A percentile compares a stretch with the other conserved stretches of the same genome.
phyloP scores from a whole-genome alignment of 139 green algal species.

The Chlorella sp. region DNA sequence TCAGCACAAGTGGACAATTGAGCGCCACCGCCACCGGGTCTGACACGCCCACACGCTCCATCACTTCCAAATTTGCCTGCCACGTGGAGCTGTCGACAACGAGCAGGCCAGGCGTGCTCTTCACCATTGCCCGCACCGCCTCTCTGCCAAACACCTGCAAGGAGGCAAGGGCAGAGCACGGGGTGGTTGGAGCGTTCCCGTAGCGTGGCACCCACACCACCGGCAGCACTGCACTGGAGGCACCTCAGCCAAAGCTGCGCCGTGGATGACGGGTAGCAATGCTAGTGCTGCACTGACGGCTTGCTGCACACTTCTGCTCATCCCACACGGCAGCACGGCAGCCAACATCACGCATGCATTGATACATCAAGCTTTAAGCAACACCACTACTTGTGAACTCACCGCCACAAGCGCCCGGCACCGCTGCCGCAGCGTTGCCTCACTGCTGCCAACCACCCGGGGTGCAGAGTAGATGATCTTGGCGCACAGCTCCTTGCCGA shows the following conservation, averaged over 20 bases:
- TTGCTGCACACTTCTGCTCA: too few species aligned
- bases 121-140: not conserved
- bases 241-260: not conserved
- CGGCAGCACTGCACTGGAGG: not conserved
- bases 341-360: not conserved
- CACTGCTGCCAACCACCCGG: not conserved
- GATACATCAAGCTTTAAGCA: not conserved
- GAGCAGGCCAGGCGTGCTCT: too few species aligned
- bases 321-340: not conserved
- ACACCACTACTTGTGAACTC: not conserved
- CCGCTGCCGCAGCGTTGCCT: not conserved
- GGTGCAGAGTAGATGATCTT: not conserved
- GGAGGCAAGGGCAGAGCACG: too few species aligned
- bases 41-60: too few species aligned
- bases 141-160: slow-evolving; percentile 8
- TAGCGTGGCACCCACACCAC: not conserved
- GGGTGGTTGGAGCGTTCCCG: too few species aligned
- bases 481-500: not conserved
- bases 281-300: too few species aligned
- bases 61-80: too few species aligned
- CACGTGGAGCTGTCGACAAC: too few species aligned
- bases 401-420: not conserved
- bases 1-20: not conserved
- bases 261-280: too few species aligned
- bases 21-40: too few species aligned